These are phyloP conservation scores for Mycena galericulata DNA, from an alignment of 768 basidiomycete species.

Conservation along the genomic window DNA sequence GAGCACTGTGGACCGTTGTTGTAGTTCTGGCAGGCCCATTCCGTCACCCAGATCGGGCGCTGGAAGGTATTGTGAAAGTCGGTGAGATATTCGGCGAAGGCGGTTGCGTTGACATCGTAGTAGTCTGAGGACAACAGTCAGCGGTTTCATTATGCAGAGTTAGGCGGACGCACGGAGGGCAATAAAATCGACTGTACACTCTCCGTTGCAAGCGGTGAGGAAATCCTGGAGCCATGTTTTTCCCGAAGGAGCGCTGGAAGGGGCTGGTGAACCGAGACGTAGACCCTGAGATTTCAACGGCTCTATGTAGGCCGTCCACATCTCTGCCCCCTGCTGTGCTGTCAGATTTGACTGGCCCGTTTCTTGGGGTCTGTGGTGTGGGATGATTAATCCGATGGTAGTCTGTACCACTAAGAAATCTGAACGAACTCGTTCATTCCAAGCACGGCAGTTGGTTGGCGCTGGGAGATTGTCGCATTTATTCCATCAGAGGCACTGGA, in stretches of 20 bases:
- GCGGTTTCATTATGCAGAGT: background rate
- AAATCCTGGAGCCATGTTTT: conserved; percentile 68
- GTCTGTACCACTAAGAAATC: background rate
- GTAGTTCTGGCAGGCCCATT: conserved; percentile 70
- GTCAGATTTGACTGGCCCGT: conserved; percentile 63
- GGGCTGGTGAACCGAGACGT: conserved; percentile 65
- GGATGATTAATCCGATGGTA: background rate
- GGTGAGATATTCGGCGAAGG: conserved; percentile 59
- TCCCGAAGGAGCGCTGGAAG: conserved; percentile 63
- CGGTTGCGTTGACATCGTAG: conserved; percentile 65
- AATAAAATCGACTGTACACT: conserved; percentile 69
- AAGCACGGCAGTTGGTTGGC: conserved; percentile 55
- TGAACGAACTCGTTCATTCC: conserved; percentile 66
- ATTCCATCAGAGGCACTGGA: conserved; percentile 45
- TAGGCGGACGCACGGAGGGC: conserved; percentile 57
- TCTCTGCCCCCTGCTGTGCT: conserved; percentile 57
- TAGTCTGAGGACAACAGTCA: conserved; percentile 58
- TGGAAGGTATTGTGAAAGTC: conserved; percentile 66
- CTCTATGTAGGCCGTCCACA: conserved; percentile 66
- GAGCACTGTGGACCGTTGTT: conserved; percentile 60
- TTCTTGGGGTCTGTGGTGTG: conserved; percentile 43
- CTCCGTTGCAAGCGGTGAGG: conserved; percentile 58
- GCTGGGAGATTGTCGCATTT: conserved; percentile 51
- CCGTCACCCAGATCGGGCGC: conserved; percentile 68
- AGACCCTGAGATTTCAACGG: conserved; percentile 60